phyloP scores from a whole-genome alignment of 495 filamentous ascomycete genomes.

The Penicillium cataractarum region DNA sequence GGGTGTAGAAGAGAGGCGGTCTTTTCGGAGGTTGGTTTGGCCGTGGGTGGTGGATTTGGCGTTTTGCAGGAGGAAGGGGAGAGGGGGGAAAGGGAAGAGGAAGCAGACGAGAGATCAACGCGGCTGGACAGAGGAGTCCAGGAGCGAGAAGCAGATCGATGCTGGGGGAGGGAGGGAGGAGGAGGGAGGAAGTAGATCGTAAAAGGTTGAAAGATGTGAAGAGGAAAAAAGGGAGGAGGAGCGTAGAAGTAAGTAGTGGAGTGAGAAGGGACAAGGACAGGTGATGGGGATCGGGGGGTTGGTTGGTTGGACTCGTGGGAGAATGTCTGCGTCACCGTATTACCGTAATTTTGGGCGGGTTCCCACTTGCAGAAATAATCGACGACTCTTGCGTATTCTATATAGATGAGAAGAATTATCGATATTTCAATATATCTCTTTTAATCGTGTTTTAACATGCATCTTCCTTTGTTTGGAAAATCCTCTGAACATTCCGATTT shows the following conservation, averaged over 20 bases:
- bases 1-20: conserved; percentile 9
- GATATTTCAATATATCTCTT: too few relatives aligned
- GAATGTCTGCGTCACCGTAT: conserved; percentile 2
- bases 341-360: neutral
- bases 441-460: too few relatives aligned
- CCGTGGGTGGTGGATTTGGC: neutral
- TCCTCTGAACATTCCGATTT: neutral
- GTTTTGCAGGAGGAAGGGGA: conserved; percentile 8
- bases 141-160: conserved; percentile 25
- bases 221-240: conserved; percentile 19
- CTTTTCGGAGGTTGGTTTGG: neutral
- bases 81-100: conserved; percentile 9
- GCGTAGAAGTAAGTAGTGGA: conserved; percentile 11
- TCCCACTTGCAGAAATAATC: neutral
- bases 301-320: conserved; percentile 3
- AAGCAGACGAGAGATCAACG: conserved; percentile 22
- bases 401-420: too few relatives aligned
- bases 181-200: conserved; percentile 10
- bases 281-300: conserved; percentile 25
- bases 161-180: conserved; percentile 7
- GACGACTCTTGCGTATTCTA: neutral
- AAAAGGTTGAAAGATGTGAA: conserved; percentile 17
- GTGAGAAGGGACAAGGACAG: conserved; percentile 1
- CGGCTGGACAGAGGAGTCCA: conserved; percentile 35
- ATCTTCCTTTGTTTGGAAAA: too few relatives aligned